A percentile compares a stretch with the other conserved stretches of the same genome.
Evolutionary conservation across 2,329 filamentous ascomycete species (phyloP).

Genomic region (Mycosphaerelloides madeirae): DNA sequence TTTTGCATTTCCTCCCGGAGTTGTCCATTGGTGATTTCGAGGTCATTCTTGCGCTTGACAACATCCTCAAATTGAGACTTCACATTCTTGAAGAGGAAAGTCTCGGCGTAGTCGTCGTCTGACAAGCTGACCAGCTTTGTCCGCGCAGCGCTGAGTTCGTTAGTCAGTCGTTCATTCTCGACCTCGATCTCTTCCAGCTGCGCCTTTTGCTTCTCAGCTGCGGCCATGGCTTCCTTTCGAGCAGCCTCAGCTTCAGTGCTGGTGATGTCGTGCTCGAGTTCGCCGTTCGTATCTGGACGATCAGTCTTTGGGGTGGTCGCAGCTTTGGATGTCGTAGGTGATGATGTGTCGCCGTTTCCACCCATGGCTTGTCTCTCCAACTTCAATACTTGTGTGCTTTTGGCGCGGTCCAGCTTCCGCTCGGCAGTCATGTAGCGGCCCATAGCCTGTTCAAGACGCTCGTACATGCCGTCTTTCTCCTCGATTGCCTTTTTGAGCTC

Average conservation of each 20-base stretch:
- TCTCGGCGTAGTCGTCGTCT: constrained; percentile 90
- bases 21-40: constrained; percentile 83
- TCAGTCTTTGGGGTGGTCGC: constrained; percentile 45
- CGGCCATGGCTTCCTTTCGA: constrained; percentile 71
- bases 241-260: constrained; percentile 67
- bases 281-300: constrained; percentile 47
- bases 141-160: constrained; percentile 73
- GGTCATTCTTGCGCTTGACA: constrained; percentile 82
- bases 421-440: constrained; percentile 92
- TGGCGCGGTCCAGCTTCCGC: constrained; percentile 84
- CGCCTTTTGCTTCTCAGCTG: constrained; percentile 77
- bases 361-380: constrained; percentile 83
- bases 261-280: constrained; percentile 52
- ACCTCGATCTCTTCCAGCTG: constrained; percentile 74
- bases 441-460: constrained; percentile 82
- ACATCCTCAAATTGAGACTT: constrained; percentile 88
- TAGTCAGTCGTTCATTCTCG: constrained; percentile 69
- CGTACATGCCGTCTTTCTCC: constrained; percentile 53
- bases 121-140: constrained; percentile 65
- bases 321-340: constrained; percentile 38
- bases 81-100: constrained; percentile 87
- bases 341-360: constrained; percentile 43
- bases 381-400: constrained; percentile 85
- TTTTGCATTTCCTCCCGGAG: constrained; percentile 81
- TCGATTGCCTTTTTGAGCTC: constrained; percentile 26